Evolutionary conservation across 2,329 filamentous ascomycete genomes (phyloP), one percentile per base, ranked within the genome.

Genomic region (Colletotrichum tropicicola): DNA sequence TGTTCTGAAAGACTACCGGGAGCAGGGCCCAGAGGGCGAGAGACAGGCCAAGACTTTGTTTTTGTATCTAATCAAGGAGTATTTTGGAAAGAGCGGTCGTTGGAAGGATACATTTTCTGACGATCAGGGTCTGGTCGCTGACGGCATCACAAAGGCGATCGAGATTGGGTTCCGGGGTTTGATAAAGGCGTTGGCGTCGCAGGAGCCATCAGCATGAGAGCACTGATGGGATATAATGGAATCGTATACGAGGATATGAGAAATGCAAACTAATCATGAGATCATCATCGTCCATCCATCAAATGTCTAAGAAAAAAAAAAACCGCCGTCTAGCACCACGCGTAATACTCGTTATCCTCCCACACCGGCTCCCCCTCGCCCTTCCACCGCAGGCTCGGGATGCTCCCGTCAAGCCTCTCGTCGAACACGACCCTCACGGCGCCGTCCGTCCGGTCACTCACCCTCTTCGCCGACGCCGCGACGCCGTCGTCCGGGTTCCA

Each of bases 381-480:
- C 57, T 73, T 74, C 78, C 78, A 79, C 63, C 77, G 70, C 49
- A 80, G 58, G 58, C 73, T 75, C 4, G 77, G 75, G 23, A 79
- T 70, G 55, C 70, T 72, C 25, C 63, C 63, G 19, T 78, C 75
- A 7, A 68, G 51, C 41, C 76, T 71, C 59, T 76, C 72, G 28
- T 74, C 74, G 35, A 74, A 73, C 1, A 74, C 57, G 4, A 74
- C 65, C 56, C 72, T 71, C 13, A 66, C 63, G 7, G 73, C 68
- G 3, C 70, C 66, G 10, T 73, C 77, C 76, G 75, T 85, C 78
- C n/a, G 84, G 21, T 73, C 70, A 9, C 71, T 71, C n/a, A 77
- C 70, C 12, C 55, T 68, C 59, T 71, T 72, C 5, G 75, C 74
- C 3, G 72, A 76, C 10, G 41, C 39, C 10, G 69, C 67, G 4